Percentiles rank a stretch among this genome's conserved stretches.
Evolutionary conservation across 176 grass and related monocot genomes (phyloP).

Genomic region (Aegilops bicornis): DNA sequence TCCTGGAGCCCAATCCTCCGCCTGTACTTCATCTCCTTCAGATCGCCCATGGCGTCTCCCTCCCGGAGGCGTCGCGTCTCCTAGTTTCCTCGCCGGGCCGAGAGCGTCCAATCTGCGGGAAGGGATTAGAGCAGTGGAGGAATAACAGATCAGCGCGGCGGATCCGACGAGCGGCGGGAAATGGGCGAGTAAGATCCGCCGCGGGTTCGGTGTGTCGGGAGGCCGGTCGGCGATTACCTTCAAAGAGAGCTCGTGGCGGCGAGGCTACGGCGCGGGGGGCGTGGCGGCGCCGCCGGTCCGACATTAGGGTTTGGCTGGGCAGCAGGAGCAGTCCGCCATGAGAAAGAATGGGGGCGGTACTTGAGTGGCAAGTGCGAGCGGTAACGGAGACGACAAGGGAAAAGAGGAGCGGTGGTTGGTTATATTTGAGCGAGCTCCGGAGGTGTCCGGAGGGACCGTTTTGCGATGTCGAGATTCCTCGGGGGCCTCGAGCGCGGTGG

Average conservation of each 20-base stretch:
- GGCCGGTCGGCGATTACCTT: conserved; percentile 27
- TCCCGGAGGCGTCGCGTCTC: conserved; percentile 19
- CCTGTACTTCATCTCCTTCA: conserved; percentile 70
- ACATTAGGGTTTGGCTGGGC: conserved; percentile 48
- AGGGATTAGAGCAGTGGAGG: not conserved
- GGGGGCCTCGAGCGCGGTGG: not conserved
- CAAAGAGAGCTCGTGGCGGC: conserved; percentile 4
- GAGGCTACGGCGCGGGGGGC: conserved; percentile 34
- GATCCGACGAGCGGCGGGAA: not conserved
- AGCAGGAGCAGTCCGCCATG: conserved; percentile 42
- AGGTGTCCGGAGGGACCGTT: not conserved
- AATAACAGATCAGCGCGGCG: conserved; percentile 27
- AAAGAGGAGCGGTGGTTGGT: not conserved
- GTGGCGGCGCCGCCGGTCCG: conserved; percentile 34
- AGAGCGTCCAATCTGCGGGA: not conserved
- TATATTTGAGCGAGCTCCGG: not conserved
- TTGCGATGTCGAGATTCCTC: not conserved
- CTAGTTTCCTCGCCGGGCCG: conserved; percentile 13
- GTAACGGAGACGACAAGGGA: conserved; percentile 47
- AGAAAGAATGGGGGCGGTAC: not conserved
- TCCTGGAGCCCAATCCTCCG: conserved; percentile 43
- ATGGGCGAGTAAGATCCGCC: conserved; percentile 39
- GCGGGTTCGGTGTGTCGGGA: not conserved
- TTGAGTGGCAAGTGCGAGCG: conserved; percentile 19
- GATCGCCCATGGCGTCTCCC: conserved; percentile 53